Base-by-base conservation (phyloP, 139 green algal genomes). In the Chlamydomonas applanata region DNA sequence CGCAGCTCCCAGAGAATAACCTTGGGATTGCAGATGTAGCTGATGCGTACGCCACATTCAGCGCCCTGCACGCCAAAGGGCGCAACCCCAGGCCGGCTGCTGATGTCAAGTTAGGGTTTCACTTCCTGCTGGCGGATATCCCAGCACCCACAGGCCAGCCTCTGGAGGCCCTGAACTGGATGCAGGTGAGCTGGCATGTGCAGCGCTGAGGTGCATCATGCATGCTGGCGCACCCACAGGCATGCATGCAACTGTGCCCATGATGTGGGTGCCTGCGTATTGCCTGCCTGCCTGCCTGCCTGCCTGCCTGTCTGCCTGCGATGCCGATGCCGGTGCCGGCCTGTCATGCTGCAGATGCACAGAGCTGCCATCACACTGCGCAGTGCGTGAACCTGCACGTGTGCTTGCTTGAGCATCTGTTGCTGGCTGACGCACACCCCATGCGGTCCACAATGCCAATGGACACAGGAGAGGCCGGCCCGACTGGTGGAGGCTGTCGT, bases 31-130 rank as follows among this genome's bases (percentile, higher is more conserved):
- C 53, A 30, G 75, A 86, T 29, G 4, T 52, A 16, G 72, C 80
- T 1, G 80, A 86, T 34, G n/a, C 80, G 11, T 86, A 86, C 40
- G 56, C 75, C 19, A 66, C 66, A 3, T 69, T 74, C 29, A 80
- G 72, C 52, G 68, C 73, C 9, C 75, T 86, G 34, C 80, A 82
- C 52, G 72, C 74, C 35, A 86, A 86, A 29, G 59, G 32, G 19
- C 72, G 75, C 44, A 75, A 65, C 22, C 71, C 73, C 3, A 25
- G 75, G 59, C 52, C 73, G 0, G 29, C 45, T 1, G 68, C 79
- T 1, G 76, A 79, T 33, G 45, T 14, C 0, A 17, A 65, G n/a
- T 62, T 40, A 0, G 61, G 67, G 24, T 86, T 86, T 32, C 73
- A 80, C 33, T 86, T 80, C 56, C 79, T 86, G 27, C 25, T 80